Percentiles rank a stretch among this genome's conserved stretches.
Evolutionary conservation across 2,329 filamentous ascomycete species (phyloP).

Genomic region (Nothopassalora personata): DNA sequence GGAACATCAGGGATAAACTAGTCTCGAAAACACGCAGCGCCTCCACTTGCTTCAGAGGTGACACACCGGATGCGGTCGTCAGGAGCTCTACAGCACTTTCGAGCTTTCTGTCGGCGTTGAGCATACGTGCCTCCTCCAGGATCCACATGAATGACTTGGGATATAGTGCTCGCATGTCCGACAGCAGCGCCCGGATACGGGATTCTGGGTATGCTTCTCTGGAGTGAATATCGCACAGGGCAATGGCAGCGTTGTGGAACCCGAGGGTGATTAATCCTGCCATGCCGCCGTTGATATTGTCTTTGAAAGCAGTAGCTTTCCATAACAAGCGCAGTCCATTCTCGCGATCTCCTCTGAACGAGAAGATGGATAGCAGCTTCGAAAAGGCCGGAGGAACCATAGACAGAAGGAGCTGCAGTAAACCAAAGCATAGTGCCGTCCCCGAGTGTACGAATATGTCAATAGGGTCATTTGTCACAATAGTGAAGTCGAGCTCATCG

Average conservation of each 20-base stretch:
- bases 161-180: constrained; percentile 69
- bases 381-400: constrained; percentile 88
- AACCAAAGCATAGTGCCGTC: constrained; percentile 81
- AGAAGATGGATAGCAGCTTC: constrained; percentile 79
- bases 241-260: constrained; percentile 84
- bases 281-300: constrained; percentile 89
- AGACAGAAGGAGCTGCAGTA: constrained; percentile 80
- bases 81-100: constrained; percentile 60
- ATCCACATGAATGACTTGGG: constrained; percentile 81
- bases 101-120: constrained; percentile 62
- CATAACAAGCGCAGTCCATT: constrained; percentile 81
- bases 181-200: constrained; percentile 62
- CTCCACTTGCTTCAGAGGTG: constrained; percentile 80
- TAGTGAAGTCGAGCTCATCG: constrained; percentile 52
- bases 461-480: constrained; percentile 64
- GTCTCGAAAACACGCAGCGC: constrained; percentile 82
- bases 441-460: constrained; percentile 89
- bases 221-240: constrained; percentile 81
- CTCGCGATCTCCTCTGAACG: constrained; percentile 83
- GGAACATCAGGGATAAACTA: constrained; percentile 70
- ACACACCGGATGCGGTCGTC: constrained; percentile 34
- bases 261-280: constrained; percentile 73
- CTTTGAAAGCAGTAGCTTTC: constrained; percentile 71
- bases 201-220: constrained; percentile 61
- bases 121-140: constrained; percentile 77